Evolutionary conservation across 2,329 filamentous ascomycete species (phyloP).

Genomic region (Aspergillus quadrilineatus): DNA sequence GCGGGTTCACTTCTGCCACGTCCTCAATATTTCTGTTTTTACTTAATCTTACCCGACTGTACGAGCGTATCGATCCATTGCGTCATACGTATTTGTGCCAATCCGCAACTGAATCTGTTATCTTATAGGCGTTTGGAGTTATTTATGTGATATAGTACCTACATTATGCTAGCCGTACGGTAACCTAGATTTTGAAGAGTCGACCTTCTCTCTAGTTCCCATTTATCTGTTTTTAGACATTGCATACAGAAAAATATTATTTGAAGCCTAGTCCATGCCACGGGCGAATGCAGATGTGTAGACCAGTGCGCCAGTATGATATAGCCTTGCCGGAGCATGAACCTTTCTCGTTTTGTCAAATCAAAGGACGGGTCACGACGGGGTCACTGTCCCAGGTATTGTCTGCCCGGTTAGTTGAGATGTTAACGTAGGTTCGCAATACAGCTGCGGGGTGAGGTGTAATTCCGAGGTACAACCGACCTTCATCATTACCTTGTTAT

Average conservation of each 20-base stretch:
- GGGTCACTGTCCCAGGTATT: background rate
- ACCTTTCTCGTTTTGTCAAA: background rate
- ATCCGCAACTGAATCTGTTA: conserved; percentile 13
- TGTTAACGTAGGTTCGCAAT: background rate
- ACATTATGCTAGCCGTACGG: conserved; percentile 17
- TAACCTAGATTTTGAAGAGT: conserved; percentile 14
- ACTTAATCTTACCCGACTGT: conserved; percentile 32
- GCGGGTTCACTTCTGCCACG: background rate
- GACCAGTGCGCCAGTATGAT: background rate
- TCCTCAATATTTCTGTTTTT: conserved; percentile 18
- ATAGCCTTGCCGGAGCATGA: no score
- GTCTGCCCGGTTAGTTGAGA: background rate
- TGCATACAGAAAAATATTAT: background rate
- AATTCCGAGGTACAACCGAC: background rate
- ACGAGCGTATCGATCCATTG: conserved; percentile 32
- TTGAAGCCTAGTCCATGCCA: background rate
- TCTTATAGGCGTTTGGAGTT: conserved; percentile 29
- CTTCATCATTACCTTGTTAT: background rate
- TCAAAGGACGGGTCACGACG: background rate
- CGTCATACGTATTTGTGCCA: conserved; percentile 22
- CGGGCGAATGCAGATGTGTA: background rate
- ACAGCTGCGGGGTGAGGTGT: background rate
- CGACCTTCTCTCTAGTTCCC: background rate
- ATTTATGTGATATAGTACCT: conserved; percentile 31
- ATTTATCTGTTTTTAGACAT: background rate